A percentile compares a stretch with the other conserved stretches of the same genome.
phyloP scores from a whole-genome alignment of 495 filamentous ascomycete genomes.

The Rhizodiscina lignyota region DNA sequence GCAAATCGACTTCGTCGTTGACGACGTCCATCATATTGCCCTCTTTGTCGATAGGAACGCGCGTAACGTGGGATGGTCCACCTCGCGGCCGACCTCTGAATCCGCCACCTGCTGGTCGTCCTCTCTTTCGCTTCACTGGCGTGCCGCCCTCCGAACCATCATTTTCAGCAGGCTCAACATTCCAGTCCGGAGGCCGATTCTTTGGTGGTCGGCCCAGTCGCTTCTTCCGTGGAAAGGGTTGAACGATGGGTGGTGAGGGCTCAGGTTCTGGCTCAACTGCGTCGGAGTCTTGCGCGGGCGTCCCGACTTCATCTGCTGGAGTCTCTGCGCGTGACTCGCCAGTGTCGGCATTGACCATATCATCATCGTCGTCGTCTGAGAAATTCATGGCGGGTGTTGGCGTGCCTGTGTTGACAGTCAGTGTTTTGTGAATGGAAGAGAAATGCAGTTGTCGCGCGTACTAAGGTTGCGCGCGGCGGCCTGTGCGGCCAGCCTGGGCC shows the following conservation, averaged over 20 bases:
- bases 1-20: constrained; percentile 77
- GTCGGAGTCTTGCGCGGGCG: constrained; percentile 15
- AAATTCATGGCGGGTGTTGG: constrained; percentile 1
- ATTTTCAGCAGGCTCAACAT: constrained; percentile 41
- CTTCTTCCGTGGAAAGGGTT: constrained; percentile 53
- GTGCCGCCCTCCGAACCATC: constrained; percentile 40
- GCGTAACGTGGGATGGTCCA: constrained; percentile 55
- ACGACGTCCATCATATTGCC: constrained; percentile 84
- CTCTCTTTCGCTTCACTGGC: constrained; percentile 44
- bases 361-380: constrained; percentile 19
- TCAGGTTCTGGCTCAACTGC: constrained; percentile 7
- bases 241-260: constrained; percentile 24
- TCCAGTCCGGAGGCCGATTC: constrained; percentile 63
- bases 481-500: not conserved
- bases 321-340: constrained; percentile 13
- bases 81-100: constrained; percentile 53
- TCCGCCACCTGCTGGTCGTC: constrained; percentile 49
- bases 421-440: not conserved
- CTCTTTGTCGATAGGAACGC: constrained; percentile 85
- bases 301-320: constrained; percentile 15
- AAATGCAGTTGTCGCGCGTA: not conserved
- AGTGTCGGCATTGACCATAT: constrained; percentile 11
- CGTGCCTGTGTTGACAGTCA: not conserved
- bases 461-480: not conserved
- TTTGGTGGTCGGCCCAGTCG: constrained; percentile 77